A percentile compares a stretch with the other conserved stretches of the same genome.
Conservation (phyloP, 495 filamentous ascomycete genomes). For the Neurospora sp. region DNA sequence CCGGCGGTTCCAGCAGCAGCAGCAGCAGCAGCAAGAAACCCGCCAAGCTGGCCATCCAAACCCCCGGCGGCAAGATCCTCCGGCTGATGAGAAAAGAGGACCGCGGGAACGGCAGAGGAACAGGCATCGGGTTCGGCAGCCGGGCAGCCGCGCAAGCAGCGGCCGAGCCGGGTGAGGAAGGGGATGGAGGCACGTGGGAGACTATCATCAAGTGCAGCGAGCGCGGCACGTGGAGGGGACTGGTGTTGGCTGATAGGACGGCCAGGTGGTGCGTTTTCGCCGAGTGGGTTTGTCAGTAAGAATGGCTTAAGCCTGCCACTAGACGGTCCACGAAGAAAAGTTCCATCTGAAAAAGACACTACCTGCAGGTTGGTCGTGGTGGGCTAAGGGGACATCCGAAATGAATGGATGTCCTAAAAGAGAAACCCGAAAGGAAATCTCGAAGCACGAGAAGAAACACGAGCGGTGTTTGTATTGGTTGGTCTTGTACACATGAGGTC, state of each 20-base stretch:
- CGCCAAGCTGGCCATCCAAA: constrained; percentile 91
- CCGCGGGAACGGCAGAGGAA: constrained; percentile 33
- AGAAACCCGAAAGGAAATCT: background rate
- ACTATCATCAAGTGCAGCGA: constrained; percentile 97
- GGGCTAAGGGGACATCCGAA: background rate
- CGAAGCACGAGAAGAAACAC: background rate
- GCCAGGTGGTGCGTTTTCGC: constrained; percentile 98
- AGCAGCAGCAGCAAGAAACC: constrained; percentile 54
- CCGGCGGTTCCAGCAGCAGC: constrained; percentile 27
- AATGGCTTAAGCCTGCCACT: constrained; percentile 6
- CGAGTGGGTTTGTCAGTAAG: constrained; percentile 65
- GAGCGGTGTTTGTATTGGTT: background rate
- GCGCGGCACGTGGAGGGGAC: constrained; percentile 77
- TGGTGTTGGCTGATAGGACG: constrained; percentile 90
- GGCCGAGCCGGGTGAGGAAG: constrained; percentile 42
- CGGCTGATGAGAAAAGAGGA: constrained; percentile 84
- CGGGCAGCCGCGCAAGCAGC: constrained; percentile 32
- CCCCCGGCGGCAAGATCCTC: constrained; percentile 90
- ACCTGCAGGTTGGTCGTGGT: background rate
- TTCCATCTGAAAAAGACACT: background rate
- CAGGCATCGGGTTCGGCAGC: constrained; percentile 21
- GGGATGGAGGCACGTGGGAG: constrained; percentile 84
- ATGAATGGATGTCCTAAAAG: background rate
- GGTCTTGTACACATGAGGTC: background rate
- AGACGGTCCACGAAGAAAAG: background rate